Base-by-base conservation (phyloP, 1,284 basidiomycete species). In the Crepidotus sp. region DNA sequence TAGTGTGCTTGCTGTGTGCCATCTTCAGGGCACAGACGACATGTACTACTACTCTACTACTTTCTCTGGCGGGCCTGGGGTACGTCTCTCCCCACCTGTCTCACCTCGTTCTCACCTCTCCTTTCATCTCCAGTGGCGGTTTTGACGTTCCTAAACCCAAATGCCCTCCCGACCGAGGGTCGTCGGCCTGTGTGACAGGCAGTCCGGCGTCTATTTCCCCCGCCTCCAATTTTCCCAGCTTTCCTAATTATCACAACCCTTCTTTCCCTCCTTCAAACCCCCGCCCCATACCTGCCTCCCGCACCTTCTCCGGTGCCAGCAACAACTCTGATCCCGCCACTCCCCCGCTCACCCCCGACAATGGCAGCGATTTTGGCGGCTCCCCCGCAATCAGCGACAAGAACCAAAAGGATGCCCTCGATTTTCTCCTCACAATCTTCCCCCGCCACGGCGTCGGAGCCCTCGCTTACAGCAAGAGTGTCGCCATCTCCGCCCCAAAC, bases 111-210 rank as follows among this genome's bases (percentile, higher is more conserved):
- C 53, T 6, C 47, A 36, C 27, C 15, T 36, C 9, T 18, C 17
- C 17, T 9, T 6, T 7, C 5, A 32, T 43, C 34, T 45, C 13
- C 50, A 88, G 85, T 89, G 85, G 85, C 80, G 85, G 69, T 87
- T 89, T 89, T 89, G 86, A 89, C 85, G 71, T 69, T 72, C 83
- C 85, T 59, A 79, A 72, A 59, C 67, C 67, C 55, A 89, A 89
- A 89, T 89, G 86, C 86, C 85, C 85, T 84, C 85, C 84, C 59
- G 81, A 85, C 61, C 61, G 86, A 81, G 86, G 85, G 85, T 89
- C 85, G 84, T 80, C 77, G 74, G 78, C 75, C 74, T 82, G 84
- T 78, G 85, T 89, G 85, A 89, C 81, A 89, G 85, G 76, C 83
- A 74, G 77, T 71, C 74, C 75, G 77, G 74, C 83, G 86, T 51